phyloP scores from a whole-genome alignment of 257 asterid genomes.

The Gentiana dahurica region DNA sequence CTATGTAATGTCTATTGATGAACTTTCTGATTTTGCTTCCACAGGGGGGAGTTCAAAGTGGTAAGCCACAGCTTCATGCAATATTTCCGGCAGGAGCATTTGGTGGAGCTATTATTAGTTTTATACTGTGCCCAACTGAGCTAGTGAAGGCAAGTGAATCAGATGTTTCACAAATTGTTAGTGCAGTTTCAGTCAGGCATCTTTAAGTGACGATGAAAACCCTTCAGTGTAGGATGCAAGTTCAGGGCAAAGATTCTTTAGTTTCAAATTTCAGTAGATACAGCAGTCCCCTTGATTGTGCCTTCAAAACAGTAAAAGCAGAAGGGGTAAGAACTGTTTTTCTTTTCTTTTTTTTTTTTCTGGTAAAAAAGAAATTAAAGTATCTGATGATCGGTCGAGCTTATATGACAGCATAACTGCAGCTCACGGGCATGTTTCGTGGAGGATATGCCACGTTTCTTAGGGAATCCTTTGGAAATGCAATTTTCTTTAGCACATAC shows the following conservation, averaged over 20 bases:
- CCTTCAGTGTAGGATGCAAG: conserved; percentile 99
- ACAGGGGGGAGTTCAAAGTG: conserved; percentile 50
- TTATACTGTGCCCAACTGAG: conserved; percentile 79
- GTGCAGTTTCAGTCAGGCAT: background rate
- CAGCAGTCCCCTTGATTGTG: conserved; percentile 74
- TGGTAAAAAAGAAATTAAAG: background rate
- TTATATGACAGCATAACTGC: conserved; percentile 29
- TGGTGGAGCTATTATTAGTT: conserved; percentile 81
- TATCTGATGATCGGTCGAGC: conserved; percentile 17
- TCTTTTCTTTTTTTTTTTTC: conserved; percentile 2
- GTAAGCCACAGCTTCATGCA: conserved; percentile 59
- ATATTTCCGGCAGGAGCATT: conserved; percentile 68
- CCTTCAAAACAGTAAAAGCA: conserved; percentile 52
- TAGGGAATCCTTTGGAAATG: conserved; percentile 79
- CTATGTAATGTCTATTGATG: background rate
- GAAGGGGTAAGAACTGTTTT: conserved; percentile 64
- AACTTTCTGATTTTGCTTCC: conserved; percentile 14
- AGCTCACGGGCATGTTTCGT: conserved; percentile 74
- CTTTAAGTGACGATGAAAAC: conserved; percentile 33
- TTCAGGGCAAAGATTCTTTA: conserved; percentile 67
- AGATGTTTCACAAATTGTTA: conserved; percentile 11
- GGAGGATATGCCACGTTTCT: conserved; percentile 72
- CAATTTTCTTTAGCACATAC: conserved; percentile 72
- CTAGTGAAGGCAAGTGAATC: conserved; percentile 60
- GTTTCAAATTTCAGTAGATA: conserved; percentile 45